phyloP scores from a whole-genome alignment of 108 stramenopile species.

The Fragilariopsis cylindrus region DNA sequence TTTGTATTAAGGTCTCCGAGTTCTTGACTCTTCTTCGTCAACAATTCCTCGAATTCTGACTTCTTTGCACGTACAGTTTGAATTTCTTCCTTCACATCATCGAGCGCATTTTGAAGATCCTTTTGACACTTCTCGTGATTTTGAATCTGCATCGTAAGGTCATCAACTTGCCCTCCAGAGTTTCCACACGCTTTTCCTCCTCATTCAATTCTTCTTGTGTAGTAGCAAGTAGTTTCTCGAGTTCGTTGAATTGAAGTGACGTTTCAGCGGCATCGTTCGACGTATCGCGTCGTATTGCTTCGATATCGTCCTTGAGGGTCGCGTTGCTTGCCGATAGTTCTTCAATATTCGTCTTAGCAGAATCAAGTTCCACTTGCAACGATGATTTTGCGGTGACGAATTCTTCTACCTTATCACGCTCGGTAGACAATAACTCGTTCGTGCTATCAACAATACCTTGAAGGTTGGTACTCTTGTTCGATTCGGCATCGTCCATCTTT shows the following conservation, averaged over 20 bases:
- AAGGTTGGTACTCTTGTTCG: background rate
- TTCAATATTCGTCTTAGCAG: background rate
- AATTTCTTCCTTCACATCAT: background rate
- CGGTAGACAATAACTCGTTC: background rate
- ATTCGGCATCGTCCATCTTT: background rate
- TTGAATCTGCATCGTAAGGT: background rate
- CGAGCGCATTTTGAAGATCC: background rate
- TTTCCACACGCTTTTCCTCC: slow-evolving; percentile 8
- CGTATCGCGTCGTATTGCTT: background rate
- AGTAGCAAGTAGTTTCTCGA: slow-evolving; percentile 10
- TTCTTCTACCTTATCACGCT: background rate
- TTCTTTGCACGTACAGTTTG: background rate
- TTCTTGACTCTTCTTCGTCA: background rate
- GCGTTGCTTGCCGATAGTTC: background rate
- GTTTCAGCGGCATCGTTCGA: background rate
- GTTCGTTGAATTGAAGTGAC: slow-evolving; percentile 1
- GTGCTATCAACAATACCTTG: background rate
- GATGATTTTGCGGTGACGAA: background rate
- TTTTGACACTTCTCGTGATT: slow-evolving; percentile 3
- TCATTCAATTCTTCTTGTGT: slow-evolving; percentile 13
- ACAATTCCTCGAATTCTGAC: background rate
- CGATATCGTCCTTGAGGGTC: background rate
- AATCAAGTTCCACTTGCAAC: background rate
- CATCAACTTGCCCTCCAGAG: slow-evolving; percentile 12
- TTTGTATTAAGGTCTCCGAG: background rate